phyloP scores from a whole-genome alignment of 83 land plant species.

The Picea mariana region DNA sequence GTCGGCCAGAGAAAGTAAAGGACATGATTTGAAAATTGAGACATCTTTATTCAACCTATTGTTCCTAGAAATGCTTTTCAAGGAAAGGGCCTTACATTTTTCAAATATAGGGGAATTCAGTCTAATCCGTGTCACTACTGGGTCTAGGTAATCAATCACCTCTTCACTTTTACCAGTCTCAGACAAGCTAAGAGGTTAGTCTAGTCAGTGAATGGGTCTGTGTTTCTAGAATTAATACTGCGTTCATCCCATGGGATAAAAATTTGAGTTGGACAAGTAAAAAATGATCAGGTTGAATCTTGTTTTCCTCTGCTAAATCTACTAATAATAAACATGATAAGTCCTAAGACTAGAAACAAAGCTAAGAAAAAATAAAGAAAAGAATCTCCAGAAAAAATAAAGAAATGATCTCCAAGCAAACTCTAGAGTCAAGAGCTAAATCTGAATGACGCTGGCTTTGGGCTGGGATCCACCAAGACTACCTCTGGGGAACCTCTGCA shows the following conservation, averaged over 20 bases:
- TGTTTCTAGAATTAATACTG: not conserved
- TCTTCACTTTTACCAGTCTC: not conserved
- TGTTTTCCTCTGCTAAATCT: too few relatives aligned
- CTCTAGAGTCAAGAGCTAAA: too few relatives aligned
- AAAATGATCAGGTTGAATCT: too few relatives aligned
- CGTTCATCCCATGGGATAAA: conserved; percentile 1
- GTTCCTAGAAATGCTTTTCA: not conserved
- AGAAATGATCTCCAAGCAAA: not conserved
- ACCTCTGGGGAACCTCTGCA: not conserved
- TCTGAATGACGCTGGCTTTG: not conserved
- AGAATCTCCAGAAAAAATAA: too few relatives aligned
- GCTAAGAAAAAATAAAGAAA: too few relatives aligned
- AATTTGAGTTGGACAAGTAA: too few relatives aligned
- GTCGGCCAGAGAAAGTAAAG: not conserved
- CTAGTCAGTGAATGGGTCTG: not conserved
- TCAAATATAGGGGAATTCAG: not conserved
- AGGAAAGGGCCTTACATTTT: not conserved
- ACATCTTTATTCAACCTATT: not conserved
- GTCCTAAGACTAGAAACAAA: too few relatives aligned
- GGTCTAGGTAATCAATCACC: not conserved
- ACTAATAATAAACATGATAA: not conserved
- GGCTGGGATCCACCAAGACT: not conserved
- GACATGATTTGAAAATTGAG: not conserved
- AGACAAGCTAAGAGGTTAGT: not conserved
- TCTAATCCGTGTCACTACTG: not conserved